Evolutionary conservation across 352 stramenopile species (phyloP).

Genomic region (Phytopythium vexans): DNA sequence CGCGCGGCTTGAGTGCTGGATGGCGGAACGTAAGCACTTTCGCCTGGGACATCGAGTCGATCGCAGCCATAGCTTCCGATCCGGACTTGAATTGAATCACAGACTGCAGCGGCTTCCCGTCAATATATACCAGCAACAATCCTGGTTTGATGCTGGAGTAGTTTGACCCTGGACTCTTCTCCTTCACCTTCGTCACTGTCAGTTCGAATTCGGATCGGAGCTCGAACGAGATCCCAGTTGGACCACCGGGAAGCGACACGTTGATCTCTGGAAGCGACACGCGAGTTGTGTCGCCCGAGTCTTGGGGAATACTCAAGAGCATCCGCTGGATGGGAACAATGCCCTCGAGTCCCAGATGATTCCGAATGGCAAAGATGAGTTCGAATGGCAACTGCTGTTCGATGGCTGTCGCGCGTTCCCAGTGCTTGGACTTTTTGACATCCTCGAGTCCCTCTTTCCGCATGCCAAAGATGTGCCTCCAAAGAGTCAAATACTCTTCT

Average conservation of each 20-base stretch:
- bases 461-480: constrained; percentile 57
- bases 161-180: constrained; percentile 50
- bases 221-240: constrained; percentile 62
- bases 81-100: constrained; percentile 48
- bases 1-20: constrained; percentile 44
- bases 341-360: constrained; percentile 56
- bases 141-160: constrained; percentile 72
- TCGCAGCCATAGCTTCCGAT: constrained; percentile 44
- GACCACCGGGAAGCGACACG: constrained; percentile 59
- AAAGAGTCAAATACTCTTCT: constrained; percentile 70
- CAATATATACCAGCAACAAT: constrained; percentile 66
- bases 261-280: constrained; percentile 84
- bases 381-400: constrained; percentile 77
- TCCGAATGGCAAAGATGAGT: constrained; percentile 72
- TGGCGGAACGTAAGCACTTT: constrained; percentile 82
- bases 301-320: constrained; percentile 42
- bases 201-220: constrained; percentile 24
- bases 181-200: constrained; percentile 4
- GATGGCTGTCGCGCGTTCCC: constrained; percentile 45
- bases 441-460: constrained; percentile 65
- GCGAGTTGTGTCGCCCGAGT: constrained; percentile 66
- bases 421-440: constrained; percentile 60
- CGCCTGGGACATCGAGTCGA: constrained; percentile 45
- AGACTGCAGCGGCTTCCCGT: constrained; percentile 54
- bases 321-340: constrained; percentile 29